Base-by-base conservation (phyloP, 1,284 basidiomycete species). In the Coniferiporia sulphurascens region DNA sequence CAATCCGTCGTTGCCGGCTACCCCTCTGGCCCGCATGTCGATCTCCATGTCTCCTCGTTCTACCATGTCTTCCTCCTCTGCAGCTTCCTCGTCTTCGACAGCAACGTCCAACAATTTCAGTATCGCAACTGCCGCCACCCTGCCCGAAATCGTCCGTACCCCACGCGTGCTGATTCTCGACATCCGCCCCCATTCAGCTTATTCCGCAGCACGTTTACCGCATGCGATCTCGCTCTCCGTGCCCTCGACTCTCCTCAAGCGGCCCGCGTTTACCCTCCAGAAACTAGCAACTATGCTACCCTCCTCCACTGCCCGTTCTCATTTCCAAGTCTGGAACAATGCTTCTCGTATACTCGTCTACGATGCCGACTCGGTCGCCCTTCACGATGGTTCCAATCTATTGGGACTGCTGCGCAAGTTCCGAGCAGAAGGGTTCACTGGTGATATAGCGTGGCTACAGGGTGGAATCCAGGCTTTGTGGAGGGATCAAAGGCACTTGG, bases 211-310 rank as follows among this genome's bases (percentile, higher is more conserved):
- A 10, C 87, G 93, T 54, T 65, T 95, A 34, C 80, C 80, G 34
- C 68, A 75, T 46, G 88, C 95, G n/a, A 78, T 97, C 63, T 93
- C 93, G 46, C 82, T 98, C 59, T 93, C 92, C 50, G 91, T 97
- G 4, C 95, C 95, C 0, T 95, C 94, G 3, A 98, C 95, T 0
- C 84, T 98, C 27, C 87, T 99, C 68, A 93, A 93, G 63, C 86
- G 94, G 0, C 92, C 92, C 0, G 79, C 85, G 5, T 95, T 93
- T 73, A 86, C 87, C 27, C 79, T 95, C 8, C 76, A 83, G 36
- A 86, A 86, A 48, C 79, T 96, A 10, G 73, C 81, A 1, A 83
- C 84, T 27, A 93, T 94, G 86, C 80, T 96, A 15, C 80, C 85
- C 3, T 82, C 84, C 0, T 61, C 74, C 4, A 68, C 76, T 1